These are phyloP conservation scores for Apium graveolens DNA, from an alignment of 129 eudicot genomes.

Conservation along the genomic window DNA sequence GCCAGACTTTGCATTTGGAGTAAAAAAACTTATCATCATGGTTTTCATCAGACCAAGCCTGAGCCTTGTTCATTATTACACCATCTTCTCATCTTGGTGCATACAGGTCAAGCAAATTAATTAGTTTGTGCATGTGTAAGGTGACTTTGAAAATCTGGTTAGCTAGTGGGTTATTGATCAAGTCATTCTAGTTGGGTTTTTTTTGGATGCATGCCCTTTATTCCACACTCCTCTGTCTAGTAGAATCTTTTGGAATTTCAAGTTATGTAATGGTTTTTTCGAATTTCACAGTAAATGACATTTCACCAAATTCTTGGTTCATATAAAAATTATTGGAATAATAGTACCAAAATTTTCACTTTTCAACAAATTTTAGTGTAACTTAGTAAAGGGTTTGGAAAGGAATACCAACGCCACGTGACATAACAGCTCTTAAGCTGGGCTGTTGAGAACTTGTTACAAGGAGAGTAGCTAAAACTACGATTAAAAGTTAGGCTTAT, in stretches of 20 bases:
- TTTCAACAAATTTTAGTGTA: no score
- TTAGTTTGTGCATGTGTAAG: background rate
- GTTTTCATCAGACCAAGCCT: background rate
- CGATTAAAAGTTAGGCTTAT: background rate
- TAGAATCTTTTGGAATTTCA: background rate
- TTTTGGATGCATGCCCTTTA: background rate
- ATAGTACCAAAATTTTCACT: no score
- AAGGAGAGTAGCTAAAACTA: background rate
- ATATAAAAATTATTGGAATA: no score
- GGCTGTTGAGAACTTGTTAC: background rate
- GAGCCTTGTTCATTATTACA: background rate
- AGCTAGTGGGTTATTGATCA: background rate
- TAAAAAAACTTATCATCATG: conserved; percentile 1
- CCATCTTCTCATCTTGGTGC: background rate
- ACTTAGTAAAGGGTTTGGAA: no score
- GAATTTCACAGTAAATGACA: background rate
- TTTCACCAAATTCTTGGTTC: no score
- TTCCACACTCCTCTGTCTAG: background rate
- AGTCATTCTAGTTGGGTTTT: background rate
- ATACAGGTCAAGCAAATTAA: background rate
- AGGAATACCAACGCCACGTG: no score
- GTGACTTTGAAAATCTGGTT: background rate
- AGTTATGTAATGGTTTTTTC: background rate
- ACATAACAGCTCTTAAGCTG: no score
- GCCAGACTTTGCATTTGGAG: background rate